Evolutionary conservation across 2,329 filamentous ascomycete species (phyloP).

Genomic region (Diaporthe vexans): DNA sequence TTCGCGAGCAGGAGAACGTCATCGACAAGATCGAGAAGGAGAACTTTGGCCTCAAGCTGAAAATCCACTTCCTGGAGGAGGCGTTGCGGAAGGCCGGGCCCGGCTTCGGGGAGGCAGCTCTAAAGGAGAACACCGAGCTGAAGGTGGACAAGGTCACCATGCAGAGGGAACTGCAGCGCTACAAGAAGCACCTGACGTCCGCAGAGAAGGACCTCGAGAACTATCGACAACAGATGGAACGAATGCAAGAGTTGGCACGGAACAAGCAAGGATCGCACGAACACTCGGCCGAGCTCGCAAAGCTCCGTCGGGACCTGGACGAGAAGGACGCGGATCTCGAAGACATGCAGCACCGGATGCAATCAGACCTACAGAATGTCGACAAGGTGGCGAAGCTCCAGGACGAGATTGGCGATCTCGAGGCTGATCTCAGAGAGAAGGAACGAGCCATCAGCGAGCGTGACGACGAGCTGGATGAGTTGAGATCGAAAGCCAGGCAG

Average conservation of each 20-base stretch:
- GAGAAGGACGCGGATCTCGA: constrained; percentile 73
- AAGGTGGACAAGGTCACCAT: constrained; percentile 94
- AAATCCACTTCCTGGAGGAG: constrained; percentile 97
- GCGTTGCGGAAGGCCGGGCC: constrained; percentile 88
- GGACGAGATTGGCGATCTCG: constrained; percentile 81
- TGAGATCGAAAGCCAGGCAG: constrained; percentile 69
- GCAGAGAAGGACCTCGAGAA: constrained; percentile 90
- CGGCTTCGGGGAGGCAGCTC: constrained; percentile 87
- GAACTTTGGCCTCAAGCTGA: constrained; percentile 96
- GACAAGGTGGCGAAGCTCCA: constrained; percentile 76
- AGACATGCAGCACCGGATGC: constrained; percentile 71
- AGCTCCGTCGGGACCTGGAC: constrained; percentile 68
- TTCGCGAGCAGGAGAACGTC: constrained; percentile 94
- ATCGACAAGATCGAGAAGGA: constrained; percentile 98
- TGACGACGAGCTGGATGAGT: constrained; percentile 80
- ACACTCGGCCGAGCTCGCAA: constrained; percentile 72
- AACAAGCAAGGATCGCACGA: constrained; percentile 80
- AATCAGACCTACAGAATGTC: constrained; percentile 68
- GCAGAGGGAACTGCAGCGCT: constrained; percentile 86
- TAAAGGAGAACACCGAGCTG: constrained; percentile 95
- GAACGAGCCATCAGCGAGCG: constrained; percentile 79
- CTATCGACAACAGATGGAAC: constrained; percentile 84
- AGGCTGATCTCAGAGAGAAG: constrained; percentile 82
- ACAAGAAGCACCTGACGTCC: constrained; percentile 84
- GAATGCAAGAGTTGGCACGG: constrained; percentile 86